These are phyloP conservation scores for Aspergillus spinulosporus DNA, from an alignment of 2,329 filamentous ascomycete genomes.

Conservation along the genomic window DNA sequence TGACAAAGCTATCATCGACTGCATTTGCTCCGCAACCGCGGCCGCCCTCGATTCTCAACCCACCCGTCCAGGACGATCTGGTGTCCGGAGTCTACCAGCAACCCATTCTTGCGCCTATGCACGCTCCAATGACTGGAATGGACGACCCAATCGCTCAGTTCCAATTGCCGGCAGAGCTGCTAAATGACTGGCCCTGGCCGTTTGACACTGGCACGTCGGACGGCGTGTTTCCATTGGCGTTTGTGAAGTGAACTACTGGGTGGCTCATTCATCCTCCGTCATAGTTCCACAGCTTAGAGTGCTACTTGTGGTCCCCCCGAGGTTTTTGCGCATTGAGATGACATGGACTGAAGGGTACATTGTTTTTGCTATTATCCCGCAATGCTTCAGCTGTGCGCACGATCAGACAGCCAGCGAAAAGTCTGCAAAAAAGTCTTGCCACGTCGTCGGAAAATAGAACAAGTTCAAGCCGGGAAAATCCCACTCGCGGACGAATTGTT, in stretches of 20 bases:
- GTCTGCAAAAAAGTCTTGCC: slow-evolving; percentile 52
- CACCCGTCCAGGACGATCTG: not conserved
- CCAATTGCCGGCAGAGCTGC: slow-evolving; percentile 4
- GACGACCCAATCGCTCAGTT: slow-evolving; percentile 3
- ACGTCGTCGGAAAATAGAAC: slow-evolving; percentile 50
- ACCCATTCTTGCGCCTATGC: not conserved
- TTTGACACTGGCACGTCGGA: slow-evolving; percentile 2
- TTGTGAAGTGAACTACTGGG: not conserved
- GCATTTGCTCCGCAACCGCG: not conserved
- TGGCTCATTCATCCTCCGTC: too few species aligned
- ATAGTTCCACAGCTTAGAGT: too few species aligned
- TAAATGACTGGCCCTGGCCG: slow-evolving; percentile 9
- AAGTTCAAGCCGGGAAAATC: slow-evolving; percentile 58
- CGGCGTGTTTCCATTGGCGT: slow-evolving; percentile 1
- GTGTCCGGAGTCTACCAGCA: not conserved
- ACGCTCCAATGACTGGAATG: not conserved
- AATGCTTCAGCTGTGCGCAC: not conserved
- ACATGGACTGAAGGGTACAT: too few species aligned
- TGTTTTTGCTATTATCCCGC: too few species aligned
- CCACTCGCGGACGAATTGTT: slow-evolving; percentile 60
- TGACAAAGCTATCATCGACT: not conserved
- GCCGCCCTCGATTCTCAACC: not conserved
- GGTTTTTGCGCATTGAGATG: too few species aligned
- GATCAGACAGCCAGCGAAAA: slow-evolving; percentile 35
- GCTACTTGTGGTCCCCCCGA: too few species aligned